Conservation (phyloP, 2,329 filamentous ascomycete species). For the Graphilbum ipis-grandicollis region DNA sequence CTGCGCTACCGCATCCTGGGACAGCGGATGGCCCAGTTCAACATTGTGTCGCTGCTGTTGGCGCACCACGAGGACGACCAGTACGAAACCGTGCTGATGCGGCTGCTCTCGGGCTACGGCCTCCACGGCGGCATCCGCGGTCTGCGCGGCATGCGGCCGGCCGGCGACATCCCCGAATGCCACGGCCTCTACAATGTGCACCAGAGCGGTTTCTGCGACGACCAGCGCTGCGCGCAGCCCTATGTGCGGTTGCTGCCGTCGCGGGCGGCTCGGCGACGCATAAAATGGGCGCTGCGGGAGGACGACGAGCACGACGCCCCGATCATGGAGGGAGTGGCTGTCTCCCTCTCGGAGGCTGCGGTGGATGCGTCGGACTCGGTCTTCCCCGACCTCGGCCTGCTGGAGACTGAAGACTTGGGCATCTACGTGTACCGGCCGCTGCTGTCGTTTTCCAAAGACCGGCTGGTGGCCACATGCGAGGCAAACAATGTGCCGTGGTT, state of each 20-base stretch:
- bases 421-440: constrained; percentile 52
- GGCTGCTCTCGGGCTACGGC: constrained; percentile 49
- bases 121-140: constrained; percentile 52
- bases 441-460: constrained; percentile 51
- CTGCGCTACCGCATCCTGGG: constrained; percentile 61
- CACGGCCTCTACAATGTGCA: constrained; percentile 55
- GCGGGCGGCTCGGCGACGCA: constrained; percentile 8
- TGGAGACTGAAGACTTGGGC: constrained; percentile 42
- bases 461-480: constrained; percentile 59
- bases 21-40: constrained; percentile 30
- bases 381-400: constrained; percentile 8
- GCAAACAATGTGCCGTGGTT: constrained; percentile 55
- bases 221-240: constrained; percentile 20
- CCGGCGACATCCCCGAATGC: constrained; percentile 67
- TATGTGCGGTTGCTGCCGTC: constrained; percentile 19
- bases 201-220: constrained; percentile 41
- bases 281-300: constrained; percentile 12
- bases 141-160: constrained; percentile 48
- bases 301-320: too few species aligned
- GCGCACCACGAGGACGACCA: constrained; percentile 87
- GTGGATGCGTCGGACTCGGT: constrained; percentile 6
- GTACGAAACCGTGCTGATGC: constrained; percentile 75
- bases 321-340: too few species aligned
- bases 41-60: constrained; percentile 47
- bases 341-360: not conserved